Evolutionary conservation across 257 asterid genomes (phyloP).

Genomic region (Capsicum pubescens): DNA sequence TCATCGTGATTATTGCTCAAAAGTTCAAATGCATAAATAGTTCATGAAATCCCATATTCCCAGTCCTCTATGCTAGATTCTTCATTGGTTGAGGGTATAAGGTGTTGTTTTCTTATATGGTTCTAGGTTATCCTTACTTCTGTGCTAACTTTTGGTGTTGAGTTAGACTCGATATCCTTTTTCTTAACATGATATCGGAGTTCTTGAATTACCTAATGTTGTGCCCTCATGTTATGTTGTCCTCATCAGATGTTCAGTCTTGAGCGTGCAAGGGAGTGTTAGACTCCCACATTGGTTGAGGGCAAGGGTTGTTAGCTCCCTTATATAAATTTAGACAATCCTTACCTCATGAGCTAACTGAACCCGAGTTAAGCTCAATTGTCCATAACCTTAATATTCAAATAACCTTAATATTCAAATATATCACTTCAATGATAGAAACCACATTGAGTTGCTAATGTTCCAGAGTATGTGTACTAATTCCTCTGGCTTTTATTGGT

Average conservation of each 20-base stretch:
- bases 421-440: conserved; percentile 26
- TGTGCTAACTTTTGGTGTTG: conserved; percentile 1
- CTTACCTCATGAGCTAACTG: background rate
- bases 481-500: conserved; percentile 15
- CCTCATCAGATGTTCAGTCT: background rate
- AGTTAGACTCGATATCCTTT: background rate
- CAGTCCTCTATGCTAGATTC: background rate
- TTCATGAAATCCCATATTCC: conserved; percentile 18
- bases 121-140: background rate
- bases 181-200: background rate
- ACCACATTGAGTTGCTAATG: background rate
- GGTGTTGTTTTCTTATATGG: background rate
- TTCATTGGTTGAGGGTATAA: background rate
- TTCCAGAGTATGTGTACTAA: background rate
- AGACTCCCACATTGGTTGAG: conserved; percentile 18
- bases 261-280: background rate
- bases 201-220: conserved; percentile 9
- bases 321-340: background rate
- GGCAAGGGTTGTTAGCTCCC: background rate
- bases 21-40: conserved; percentile 4
- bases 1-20: background rate
- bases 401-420: background rate
- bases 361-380: background rate
- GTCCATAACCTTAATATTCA: background rate
- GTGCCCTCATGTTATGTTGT: conserved; percentile 16